Conservation (phyloP, 108 stramenopile species). For the Skeletonema menzelii region DNA sequence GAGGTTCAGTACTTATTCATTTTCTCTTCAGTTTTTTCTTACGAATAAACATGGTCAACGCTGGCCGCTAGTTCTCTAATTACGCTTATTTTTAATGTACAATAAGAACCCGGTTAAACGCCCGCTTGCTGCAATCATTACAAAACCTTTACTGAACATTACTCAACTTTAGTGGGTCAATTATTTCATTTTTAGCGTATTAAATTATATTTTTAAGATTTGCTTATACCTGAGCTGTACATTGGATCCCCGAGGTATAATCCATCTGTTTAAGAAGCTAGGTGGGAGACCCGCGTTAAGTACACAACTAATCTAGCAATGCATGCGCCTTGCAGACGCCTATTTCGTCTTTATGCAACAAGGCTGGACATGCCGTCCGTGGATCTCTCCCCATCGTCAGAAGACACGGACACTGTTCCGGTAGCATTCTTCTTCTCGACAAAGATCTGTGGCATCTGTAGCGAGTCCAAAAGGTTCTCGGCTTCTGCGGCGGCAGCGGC, state of each 20-base stretch:
- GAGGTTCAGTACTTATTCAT: not conserved
- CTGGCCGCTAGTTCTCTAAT: not conserved
- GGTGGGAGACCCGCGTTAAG: not conserved
- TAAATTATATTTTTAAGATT: not conserved
- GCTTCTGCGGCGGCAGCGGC: conserved; percentile 50
- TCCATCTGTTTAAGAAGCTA: not conserved
- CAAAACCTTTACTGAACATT: too few species aligned
- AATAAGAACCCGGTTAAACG: too few species aligned
- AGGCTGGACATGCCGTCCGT: conserved; percentile 11
- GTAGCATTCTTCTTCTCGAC: conserved; percentile 12
- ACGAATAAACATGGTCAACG: not conserved
- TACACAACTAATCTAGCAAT: conserved; percentile 3
- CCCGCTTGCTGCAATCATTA: too few species aligned
- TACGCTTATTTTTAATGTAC: not conserved
- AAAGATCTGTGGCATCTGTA: conserved; percentile 52
- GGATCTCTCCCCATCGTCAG: conserved; percentile 37
- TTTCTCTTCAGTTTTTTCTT: conserved; percentile 2
- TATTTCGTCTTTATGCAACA: not conserved
- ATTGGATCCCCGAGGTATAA: not conserved
- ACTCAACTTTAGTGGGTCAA: not conserved
- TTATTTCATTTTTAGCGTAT: not conserved
- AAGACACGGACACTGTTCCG: conserved; percentile 36
- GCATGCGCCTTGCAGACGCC: not conserved
- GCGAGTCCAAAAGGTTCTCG: conserved; percentile 77
- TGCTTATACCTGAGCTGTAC: not conserved